Evolutionary conservation across 2,329 filamentous ascomycete genomes (phyloP).

Genomic region (Fusarium albidum): DNA sequence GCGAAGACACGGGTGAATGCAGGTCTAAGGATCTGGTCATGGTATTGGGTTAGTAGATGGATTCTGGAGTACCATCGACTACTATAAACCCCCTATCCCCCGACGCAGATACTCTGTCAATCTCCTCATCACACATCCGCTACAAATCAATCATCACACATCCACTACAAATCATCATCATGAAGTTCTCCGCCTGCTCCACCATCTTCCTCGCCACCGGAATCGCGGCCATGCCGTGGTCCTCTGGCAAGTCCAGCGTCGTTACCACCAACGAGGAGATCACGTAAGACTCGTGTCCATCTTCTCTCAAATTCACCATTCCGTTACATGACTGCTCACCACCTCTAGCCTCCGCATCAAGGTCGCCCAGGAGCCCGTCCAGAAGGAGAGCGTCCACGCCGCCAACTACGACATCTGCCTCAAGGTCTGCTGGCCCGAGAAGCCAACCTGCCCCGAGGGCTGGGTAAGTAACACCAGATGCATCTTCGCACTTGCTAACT

Average conservation of each 20-base stretch:
- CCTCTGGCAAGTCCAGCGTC: neutral
- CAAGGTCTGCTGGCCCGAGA: neutral
- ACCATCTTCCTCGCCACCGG: conserved; percentile 11
- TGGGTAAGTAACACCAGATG: conserved; percentile 8
- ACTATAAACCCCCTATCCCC: no score
- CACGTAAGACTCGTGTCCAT: conserved; percentile 8
- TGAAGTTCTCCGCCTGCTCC: conserved; percentile 19
- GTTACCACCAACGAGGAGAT: conserved; percentile 18
- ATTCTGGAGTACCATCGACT: no score
- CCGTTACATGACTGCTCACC: neutral
- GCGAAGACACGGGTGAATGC: no score
- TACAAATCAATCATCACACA: neutral
- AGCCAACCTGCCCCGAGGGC: conserved; percentile 5
- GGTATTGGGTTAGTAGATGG: no score
- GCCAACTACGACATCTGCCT: neutral
- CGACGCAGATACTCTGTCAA: no score
- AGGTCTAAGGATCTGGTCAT: no score
- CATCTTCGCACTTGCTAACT: neutral
- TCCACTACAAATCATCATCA: neutral
- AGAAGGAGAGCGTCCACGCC: neutral
- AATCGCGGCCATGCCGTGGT: conserved; percentile 30
- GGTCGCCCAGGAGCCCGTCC: conserved; percentile 7
- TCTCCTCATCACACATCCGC: neutral
- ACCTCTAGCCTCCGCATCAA: conserved; percentile 20
- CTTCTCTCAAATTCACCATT: neutral